Evolutionary conservation across 164 flowering plant genomes (phyloP).

Genomic region (Euptelea pleiosperma): DNA sequence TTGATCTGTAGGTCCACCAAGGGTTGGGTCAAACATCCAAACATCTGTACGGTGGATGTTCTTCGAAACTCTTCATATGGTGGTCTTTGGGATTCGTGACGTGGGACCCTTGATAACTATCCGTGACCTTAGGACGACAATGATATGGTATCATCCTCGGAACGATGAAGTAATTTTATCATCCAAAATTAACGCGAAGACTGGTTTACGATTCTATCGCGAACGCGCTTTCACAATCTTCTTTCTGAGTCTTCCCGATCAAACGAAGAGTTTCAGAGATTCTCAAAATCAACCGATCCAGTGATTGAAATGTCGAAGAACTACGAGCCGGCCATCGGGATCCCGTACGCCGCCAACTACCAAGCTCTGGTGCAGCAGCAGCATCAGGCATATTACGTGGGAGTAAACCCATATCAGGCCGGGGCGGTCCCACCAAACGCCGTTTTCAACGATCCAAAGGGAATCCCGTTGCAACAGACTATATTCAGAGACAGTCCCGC

Average conservation of each 20-base stretch:
- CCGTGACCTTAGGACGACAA: too few species aligned
- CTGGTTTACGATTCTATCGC: too few species aligned
- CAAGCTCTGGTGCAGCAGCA: constrained; percentile 18
- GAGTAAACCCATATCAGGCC: constrained; percentile 51
- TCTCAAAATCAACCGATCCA: not conserved
- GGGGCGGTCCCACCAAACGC: constrained; percentile 82
- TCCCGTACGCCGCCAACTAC: constrained; percentile 40
- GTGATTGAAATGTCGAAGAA: constrained; percentile 33
- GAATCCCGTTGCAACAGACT: constrained; percentile 82
- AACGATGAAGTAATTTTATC: too few species aligned
- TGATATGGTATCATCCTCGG: too few species aligned
- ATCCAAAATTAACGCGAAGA: too few species aligned
- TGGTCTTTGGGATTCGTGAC: too few species aligned
- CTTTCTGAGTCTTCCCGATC: not conserved
- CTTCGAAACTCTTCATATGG: too few species aligned
- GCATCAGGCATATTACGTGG: constrained; percentile 32
- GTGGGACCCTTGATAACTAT: too few species aligned
- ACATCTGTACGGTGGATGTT: too few species aligned
- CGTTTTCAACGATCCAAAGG: constrained; percentile 66
- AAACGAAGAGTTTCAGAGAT: too few species aligned
- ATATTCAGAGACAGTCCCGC: constrained; percentile 87
- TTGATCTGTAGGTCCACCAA: too few species aligned
- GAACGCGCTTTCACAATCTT: not conserved
- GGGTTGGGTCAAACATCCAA: too few species aligned
- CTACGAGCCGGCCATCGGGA: constrained; percentile 55